Conservation (phyloP, 345 rosid genomes). For the Lumnitzera littorea region DNA sequence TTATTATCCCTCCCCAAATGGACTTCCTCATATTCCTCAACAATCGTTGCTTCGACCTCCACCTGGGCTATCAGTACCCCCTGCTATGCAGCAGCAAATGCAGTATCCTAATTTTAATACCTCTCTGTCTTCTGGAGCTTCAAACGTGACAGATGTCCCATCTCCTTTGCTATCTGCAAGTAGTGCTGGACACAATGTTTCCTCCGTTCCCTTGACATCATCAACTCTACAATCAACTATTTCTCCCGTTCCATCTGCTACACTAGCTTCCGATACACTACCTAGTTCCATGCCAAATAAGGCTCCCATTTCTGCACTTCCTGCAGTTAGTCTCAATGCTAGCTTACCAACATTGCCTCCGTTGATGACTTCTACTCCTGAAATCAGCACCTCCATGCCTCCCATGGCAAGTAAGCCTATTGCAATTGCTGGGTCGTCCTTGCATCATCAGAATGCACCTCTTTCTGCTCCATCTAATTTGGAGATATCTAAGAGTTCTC, state of each 20-base stretch:
- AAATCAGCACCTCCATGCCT: conserved; percentile 31
- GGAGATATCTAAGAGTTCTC: conserved; percentile 37
- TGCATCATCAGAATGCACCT: conserved; percentile 36
- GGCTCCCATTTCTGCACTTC: conserved; percentile 36
- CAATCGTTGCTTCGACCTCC: conserved; percentile 77
- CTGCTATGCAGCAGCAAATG: conserved; percentile 61
- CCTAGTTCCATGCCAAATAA: conserved; percentile 40
- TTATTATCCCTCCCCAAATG: conserved; percentile 73
- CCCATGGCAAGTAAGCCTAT: conserved; percentile 37
- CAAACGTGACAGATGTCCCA: conserved; percentile 46
- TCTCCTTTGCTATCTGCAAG: conserved; percentile 31
- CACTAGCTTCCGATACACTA: conserved; percentile 51
- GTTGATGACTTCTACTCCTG: conserved; percentile 40
- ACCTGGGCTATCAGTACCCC: conserved; percentile 61
- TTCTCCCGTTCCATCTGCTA: conserved; percentile 19
- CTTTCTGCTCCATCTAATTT: conserved; percentile 33
- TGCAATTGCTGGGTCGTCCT: conserved; percentile 32
- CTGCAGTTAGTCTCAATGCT: conserved; percentile 29
- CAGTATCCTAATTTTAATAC: conserved; percentile 68
- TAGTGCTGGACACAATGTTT: conserved; percentile 28
- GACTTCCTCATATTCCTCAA: conserved; percentile 75
- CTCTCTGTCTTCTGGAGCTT: conserved; percentile 38
- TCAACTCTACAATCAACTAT: conserved; percentile 19
- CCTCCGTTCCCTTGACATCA: conserved; percentile 31
- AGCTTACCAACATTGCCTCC: conserved; percentile 44